Evolutionary conservation across 306 rosid species (phyloP).

Genomic region (Mimosa pudica): DNA sequence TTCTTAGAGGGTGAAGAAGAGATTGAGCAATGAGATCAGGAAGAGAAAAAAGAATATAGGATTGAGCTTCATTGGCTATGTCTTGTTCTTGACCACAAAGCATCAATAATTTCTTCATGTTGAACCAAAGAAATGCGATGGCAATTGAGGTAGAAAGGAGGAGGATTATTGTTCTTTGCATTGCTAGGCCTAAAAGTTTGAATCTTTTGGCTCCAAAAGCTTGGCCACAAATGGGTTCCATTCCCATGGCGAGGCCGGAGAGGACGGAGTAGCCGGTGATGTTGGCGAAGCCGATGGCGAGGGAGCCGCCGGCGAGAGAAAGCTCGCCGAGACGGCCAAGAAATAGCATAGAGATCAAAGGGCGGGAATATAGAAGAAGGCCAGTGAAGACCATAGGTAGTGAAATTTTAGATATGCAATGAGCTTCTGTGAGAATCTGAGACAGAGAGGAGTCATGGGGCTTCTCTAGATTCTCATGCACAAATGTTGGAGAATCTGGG

Average conservation of each 20-base stretch:
- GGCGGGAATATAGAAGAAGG: slow-evolving; percentile 71
- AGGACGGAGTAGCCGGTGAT: slow-evolving; percentile 86
- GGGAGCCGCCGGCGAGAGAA: slow-evolving; percentile 81
- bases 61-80: slow-evolving; percentile 68
- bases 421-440: slow-evolving; percentile 51
- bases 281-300: slow-evolving; percentile 88
- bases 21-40: slow-evolving; percentile 88
- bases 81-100: slow-evolving; percentile 65
- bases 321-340: slow-evolving; percentile 79
- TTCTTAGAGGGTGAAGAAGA: slow-evolving; percentile 70
- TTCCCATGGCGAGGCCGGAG: slow-evolving; percentile 90
- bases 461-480: slow-evolving; percentile 12
- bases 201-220: slow-evolving; percentile 85
- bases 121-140: slow-evolving; percentile 61
- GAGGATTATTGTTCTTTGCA: slow-evolving; percentile 70
- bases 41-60: slow-evolving; percentile 66
- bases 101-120: slow-evolving; percentile 63
- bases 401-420: slow-evolving; percentile 49
- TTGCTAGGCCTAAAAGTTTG: slow-evolving; percentile 72
- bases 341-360: slow-evolving; percentile 88
- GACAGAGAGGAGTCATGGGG: slow-evolving; percentile 34
- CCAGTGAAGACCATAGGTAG: slow-evolving; percentile 82
- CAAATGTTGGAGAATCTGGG: slow-evolving; percentile 47
- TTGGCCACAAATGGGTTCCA: slow-evolving; percentile 96
- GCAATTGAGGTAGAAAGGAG: slow-evolving; percentile 66